phyloP scores from a whole-genome alignment of 495 filamentous ascomycete species.

The Choiromyces venosus region DNA sequence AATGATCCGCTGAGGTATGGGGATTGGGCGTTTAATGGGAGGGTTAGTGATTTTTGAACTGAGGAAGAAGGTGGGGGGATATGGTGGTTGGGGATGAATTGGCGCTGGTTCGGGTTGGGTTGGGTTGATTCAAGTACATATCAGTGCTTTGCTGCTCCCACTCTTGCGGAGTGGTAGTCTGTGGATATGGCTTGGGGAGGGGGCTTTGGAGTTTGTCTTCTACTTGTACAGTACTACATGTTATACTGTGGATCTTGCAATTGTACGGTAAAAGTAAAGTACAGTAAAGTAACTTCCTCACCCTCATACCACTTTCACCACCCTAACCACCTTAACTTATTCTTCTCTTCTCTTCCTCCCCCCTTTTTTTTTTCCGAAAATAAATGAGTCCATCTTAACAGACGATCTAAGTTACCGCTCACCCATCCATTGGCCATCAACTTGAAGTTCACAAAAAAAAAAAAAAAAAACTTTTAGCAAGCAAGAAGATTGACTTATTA shows the following conservation, averaged over 20 bases:
- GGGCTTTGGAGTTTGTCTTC: neutral
- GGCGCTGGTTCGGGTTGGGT: neutral
- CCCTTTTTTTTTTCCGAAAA: neutral
- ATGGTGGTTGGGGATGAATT: neutral
- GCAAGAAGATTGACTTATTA: no score
- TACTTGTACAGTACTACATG: neutral
- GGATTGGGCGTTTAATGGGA: slow-evolving; percentile 94
- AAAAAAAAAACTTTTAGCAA: no score
- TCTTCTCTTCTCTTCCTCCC: no score
- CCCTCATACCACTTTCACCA: neutral
- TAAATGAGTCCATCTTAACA: neutral
- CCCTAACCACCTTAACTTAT: no score
- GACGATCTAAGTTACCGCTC: no score
- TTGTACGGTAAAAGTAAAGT: neutral
- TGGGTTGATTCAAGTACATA: neutral
- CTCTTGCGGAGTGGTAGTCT: no score
- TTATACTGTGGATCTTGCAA: neutral
- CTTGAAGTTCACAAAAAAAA: neutral
- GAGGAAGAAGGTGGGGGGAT: neutral
- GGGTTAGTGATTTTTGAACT: slow-evolving; percentile 84
- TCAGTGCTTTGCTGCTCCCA: neutral
- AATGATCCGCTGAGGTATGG: slow-evolving; percentile 82
- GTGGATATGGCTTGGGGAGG: no score
- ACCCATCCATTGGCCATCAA: neutral
- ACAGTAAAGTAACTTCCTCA: neutral